Percentiles rank a stretch among this genome's conserved stretches.
These are phyloP conservation scores for Cryphonectria naterciae DNA, from an alignment of 2,329 filamentous ascomycete species.

Conservation along the genomic window DNA sequence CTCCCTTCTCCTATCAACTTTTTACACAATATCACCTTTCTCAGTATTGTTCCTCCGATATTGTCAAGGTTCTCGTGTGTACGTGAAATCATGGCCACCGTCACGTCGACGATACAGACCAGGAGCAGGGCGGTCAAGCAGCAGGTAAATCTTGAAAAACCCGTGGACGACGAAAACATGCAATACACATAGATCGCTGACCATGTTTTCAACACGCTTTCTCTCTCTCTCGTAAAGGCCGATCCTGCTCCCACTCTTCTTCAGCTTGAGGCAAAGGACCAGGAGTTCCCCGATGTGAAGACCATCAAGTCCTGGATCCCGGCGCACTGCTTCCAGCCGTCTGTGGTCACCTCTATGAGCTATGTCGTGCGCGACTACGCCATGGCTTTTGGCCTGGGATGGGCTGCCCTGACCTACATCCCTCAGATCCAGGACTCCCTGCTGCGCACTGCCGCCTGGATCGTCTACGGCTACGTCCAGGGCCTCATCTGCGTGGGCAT, in stretches of 20 bases:
- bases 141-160: constrained; percentile 11
- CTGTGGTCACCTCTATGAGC: constrained; percentile 53
- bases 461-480: constrained; percentile 64
- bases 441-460: constrained; percentile 56
- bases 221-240: constrained; percentile 4
- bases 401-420: constrained; percentile 58
- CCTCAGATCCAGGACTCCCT: constrained; percentile 50
- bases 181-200: constrained; percentile 3
- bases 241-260: constrained; percentile 18
- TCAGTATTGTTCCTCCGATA: not conserved
- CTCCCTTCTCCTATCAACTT: not conserved
- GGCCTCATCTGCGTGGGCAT: constrained; percentile 69
- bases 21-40: not conserved
- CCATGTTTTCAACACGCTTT: not conserved
- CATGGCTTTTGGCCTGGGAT: constrained; percentile 53
- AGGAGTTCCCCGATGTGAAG: constrained; percentile 51
- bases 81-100: constrained; percentile 20
- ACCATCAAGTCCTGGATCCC: constrained; percentile 59
- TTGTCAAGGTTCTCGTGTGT: not conserved
- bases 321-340: constrained; percentile 63
- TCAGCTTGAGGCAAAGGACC: constrained; percentile 24
- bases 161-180: not conserved
- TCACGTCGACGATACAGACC: constrained; percentile 26
- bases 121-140: constrained; percentile 26
- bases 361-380: constrained; percentile 61